Base-by-base conservation (phyloP, 306 rosid genomes). In the Cucurbita argyrosperma region DNA sequence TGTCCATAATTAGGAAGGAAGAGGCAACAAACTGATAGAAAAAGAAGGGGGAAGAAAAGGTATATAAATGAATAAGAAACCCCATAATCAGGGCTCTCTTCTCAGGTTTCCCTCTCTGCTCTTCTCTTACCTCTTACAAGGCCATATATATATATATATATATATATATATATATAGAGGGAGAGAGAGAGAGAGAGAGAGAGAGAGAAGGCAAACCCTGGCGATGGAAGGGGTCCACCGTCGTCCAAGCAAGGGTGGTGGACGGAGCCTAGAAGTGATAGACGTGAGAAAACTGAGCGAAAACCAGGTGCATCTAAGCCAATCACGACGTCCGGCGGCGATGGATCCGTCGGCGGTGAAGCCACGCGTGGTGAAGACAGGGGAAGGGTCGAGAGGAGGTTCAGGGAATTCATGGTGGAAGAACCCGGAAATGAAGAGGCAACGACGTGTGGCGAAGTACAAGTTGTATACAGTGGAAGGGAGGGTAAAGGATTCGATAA, bases 391-490 rank as follows among this genome's bases (percentile, higher is more conserved):
- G 4, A 74, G 21, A 57, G 6, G 16, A 57, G 6, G 16, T 2
- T 57, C 68, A 3, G 43, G 4, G 7, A 49, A 75, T 13, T 13
- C 38, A 9, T 30, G 59, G 71, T 35, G 71, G 78, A 75, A 75
- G 37, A 37, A 75, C 18, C 8, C 18, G 11, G 71, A 75, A 61
- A 15, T 39, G 26, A 59, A 59, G 50, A 26, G 78, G 4, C 49
- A 59, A 26, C 52, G 7, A 16, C 43, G 78, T 2, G 71, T 75
- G 0, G 71, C 58, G 1, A 75, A 59, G 38, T 75, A 75, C 61
- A 75, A 75, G 57, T n/a, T 61, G 6, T 75, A 75, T 47, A 53
- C 71, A 61, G 59, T 64, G 37, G 78, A 75, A 61, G 78, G 78
- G 26, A 75, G 35, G 71, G 46, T 59, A 0, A 75, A 61, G 4